Evolutionary conservation across 352 stramenopile genomes (phyloP).

Genomic region (Phytophthora citricola): DNA sequence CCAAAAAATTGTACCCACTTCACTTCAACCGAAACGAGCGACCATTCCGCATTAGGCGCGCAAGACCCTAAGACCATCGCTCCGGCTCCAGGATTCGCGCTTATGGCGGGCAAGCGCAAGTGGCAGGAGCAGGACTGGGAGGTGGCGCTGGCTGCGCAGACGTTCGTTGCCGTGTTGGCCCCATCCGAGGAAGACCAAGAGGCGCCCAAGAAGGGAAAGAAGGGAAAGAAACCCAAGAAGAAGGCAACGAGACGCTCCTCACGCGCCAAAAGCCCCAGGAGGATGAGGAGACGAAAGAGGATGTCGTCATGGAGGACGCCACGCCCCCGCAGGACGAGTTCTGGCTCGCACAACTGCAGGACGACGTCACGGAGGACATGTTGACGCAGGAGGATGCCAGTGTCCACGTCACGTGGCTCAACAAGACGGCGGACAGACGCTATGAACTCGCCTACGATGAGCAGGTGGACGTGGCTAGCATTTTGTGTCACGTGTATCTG

Average conservation of each 20-base stretch:
- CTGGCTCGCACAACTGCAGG: conserved; percentile 74
- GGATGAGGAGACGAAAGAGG: conserved; percentile 10
- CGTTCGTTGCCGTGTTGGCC: conserved; percentile 70
- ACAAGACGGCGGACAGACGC: conserved; percentile 32
- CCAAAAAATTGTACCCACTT: conserved; percentile 9
- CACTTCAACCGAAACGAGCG: conserved; percentile 1
- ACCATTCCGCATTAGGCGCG: too few species aligned
- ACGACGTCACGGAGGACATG: conserved; percentile 84
- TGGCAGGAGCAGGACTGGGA: conserved; percentile 79
- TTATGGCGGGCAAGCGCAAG: conserved; percentile 54
- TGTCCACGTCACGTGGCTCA: conserved; percentile 74
- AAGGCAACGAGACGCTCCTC: conserved; percentile 9
- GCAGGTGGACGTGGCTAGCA: conserved; percentile 62
- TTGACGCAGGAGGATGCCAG: conserved; percentile 46
- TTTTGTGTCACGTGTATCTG: conserved; percentile 78
- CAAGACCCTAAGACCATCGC: too few species aligned
- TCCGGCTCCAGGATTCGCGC: too few species aligned
- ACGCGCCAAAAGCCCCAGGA: conserved; percentile 3
- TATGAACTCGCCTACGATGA: conserved; percentile 75
- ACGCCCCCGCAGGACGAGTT: conserved; percentile 45
- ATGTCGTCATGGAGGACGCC: conserved; percentile 19
- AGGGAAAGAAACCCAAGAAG: conserved; percentile 29
- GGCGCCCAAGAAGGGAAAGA: conserved; percentile 25
- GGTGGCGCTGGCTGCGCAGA: conserved; percentile 65
- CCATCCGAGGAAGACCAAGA: conserved; percentile 11